Evolutionary conservation across 129 eudicot genomes (phyloP).

Genomic region (Heracleum sosnowskyi): DNA sequence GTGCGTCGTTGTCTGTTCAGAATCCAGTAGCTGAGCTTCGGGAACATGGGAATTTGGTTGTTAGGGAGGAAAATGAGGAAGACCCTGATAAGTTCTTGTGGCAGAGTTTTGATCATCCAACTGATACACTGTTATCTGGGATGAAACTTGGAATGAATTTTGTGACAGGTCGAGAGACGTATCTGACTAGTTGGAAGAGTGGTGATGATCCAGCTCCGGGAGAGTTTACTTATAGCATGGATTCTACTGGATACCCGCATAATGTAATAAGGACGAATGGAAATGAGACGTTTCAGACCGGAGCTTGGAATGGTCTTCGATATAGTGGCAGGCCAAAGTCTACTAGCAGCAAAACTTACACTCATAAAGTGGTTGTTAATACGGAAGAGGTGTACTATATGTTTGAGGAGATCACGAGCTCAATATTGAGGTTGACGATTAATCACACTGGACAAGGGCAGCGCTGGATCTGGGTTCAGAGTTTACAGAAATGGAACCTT

Average conservation of each 20-base stretch:
- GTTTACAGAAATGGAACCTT: slow-evolving; percentile 6
- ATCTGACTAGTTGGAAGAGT: slow-evolving; percentile 24
- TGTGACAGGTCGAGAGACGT: background rate
- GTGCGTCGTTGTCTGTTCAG: slow-evolving; percentile 13
- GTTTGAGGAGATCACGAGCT: background rate
- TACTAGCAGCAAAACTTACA: background rate
- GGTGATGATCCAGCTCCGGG: slow-evolving; percentile 32
- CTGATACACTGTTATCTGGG: background rate
- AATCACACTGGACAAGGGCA: slow-evolving; percentile 14
- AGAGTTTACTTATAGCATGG: slow-evolving; percentile 12
- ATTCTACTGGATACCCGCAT: slow-evolving; percentile 31
- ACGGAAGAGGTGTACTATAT: slow-evolving; percentile 17
- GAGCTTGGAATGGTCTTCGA: slow-evolving; percentile 31
- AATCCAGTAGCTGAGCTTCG: slow-evolving; percentile 35
- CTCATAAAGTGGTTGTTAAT: background rate
- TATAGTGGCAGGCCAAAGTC: slow-evolving; percentile 19
- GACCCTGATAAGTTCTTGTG: slow-evolving; percentile 12
- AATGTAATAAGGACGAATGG: background rate
- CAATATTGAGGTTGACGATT: slow-evolving; percentile 7
- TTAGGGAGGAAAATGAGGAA: slow-evolving; percentile 15
- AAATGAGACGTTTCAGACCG: slow-evolving; percentile 1
- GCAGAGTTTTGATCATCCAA: slow-evolving; percentile 8
- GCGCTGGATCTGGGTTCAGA: slow-evolving; percentile 17
- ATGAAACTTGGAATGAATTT: slow-evolving; percentile 2
- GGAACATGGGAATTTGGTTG: slow-evolving; percentile 34